Conservation (phyloP, 2,329 filamentous ascomycete species). For the Periconia sp. region DNA sequence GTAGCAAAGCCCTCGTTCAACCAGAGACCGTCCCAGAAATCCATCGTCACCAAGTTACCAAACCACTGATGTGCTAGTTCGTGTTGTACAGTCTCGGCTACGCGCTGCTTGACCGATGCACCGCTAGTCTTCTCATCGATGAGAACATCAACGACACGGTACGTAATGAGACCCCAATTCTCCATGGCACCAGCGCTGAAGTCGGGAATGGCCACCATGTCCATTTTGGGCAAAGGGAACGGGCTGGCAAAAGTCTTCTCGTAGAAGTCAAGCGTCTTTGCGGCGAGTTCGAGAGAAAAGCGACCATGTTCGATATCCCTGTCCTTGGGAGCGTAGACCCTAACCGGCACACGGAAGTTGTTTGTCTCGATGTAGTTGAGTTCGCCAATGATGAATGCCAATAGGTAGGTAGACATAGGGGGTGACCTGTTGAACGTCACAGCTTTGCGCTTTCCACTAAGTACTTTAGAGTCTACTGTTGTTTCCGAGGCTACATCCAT, state of each 20-base stretch:
- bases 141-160: slow-evolving; percentile 86
- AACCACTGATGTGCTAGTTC: slow-evolving; percentile 99
- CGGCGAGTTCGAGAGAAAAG: slow-evolving; percentile 88
- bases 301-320: slow-evolving; percentile 87
- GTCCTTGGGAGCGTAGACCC: slow-evolving; percentile 91
- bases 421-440: slow-evolving; percentile 92
- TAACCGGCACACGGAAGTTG: slow-evolving; percentile 85
- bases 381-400: slow-evolving; percentile 92
- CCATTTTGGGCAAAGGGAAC: slow-evolving; percentile 91
- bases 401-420: slow-evolving; percentile 92
- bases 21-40: slow-evolving; percentile 98
- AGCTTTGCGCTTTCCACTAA: slow-evolving; percentile 70
- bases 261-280: slow-evolving; percentile 88
- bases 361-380: slow-evolving; percentile 93
- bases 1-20: slow-evolving; percentile 92
- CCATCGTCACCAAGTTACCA: slow-evolving; percentile 95
- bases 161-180: slow-evolving; percentile 96
- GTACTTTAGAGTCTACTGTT: slow-evolving; percentile 66
- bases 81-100: slow-evolving; percentile 95
- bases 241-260: slow-evolving; percentile 89
- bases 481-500: slow-evolving; percentile 89
- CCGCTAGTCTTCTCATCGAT: slow-evolving; percentile 90
- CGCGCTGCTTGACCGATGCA: slow-evolving; percentile 85
- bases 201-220: slow-evolving; percentile 94
- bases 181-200: slow-evolving; percentile 97